Conservation (phyloP, 768 basidiomycete species). For the Lentinula aciculospora region DNA sequence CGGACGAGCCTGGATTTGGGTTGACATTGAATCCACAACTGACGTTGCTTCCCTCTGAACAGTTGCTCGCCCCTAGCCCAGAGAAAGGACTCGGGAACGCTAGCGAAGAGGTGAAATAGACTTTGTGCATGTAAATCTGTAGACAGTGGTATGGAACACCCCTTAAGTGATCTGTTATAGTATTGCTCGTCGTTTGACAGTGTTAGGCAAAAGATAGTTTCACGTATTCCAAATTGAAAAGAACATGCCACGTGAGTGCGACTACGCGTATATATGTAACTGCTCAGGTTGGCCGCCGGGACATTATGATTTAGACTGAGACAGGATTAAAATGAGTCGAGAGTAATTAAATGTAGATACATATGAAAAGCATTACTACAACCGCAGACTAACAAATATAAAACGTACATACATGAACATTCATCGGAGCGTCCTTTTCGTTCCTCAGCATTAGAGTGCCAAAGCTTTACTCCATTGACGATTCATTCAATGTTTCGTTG, state of each 20-base stretch:
- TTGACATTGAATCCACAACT: conserved; percentile 5
- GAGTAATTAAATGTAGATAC: neutral
- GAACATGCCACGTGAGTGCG: no score
- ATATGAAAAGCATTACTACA: neutral
- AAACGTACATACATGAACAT: neutral
- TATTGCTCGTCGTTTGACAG: no score
- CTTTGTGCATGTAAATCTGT: no score
- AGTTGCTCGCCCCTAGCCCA: conserved; percentile 1
- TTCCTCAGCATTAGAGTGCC: neutral
- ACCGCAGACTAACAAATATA: neutral
- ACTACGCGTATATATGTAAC: no score
- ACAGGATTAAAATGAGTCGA: no score
- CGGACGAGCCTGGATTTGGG: conserved; percentile 6
- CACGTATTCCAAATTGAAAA: no score
- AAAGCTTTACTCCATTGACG: neutral
- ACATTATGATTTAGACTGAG: no score
- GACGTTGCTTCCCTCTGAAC: neutral
- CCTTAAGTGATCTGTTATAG: no score
- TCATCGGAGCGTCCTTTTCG: neutral
- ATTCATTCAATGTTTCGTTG: neutral
- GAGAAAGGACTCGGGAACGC: conserved; percentile 6
- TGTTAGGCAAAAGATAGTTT: no score
- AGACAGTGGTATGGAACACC: no score
- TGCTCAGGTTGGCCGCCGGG: no score
- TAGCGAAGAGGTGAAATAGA: neutral